These are phyloP conservation scores for Xylariales sp. DNA, from an alignment of 2,329 filamentous ascomycete genomes.

Conservation along the genomic window DNA sequence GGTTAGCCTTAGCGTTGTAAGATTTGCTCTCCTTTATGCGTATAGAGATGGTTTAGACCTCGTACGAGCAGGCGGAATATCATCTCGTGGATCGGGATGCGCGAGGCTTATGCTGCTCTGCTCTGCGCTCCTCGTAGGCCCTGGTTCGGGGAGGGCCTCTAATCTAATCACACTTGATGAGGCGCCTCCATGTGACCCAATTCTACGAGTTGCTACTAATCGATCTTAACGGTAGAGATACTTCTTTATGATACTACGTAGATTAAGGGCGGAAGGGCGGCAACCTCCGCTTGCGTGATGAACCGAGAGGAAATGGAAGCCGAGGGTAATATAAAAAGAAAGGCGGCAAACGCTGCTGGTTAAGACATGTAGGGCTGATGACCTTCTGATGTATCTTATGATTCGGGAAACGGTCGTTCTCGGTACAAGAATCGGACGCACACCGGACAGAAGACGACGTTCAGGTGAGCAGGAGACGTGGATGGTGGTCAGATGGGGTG, in stretches of 20 bases:
- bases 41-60: not conserved
- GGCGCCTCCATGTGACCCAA: not conserved
- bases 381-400: slow-evolving; percentile 34
- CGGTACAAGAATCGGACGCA: slow-evolving; percentile 17
- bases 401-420: slow-evolving; percentile 23
- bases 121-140: not conserved
- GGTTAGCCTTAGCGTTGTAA: slow-evolving; percentile 10
- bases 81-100: slow-evolving; percentile 1
- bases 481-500: slow-evolving; percentile 39
- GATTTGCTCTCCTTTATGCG: slow-evolving; percentile 5
- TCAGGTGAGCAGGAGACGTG: slow-evolving; percentile 32
- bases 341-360: not conserved
- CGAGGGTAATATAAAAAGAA: slow-evolving; percentile 16
- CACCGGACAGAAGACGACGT: slow-evolving; percentile 21
- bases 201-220: not conserved
- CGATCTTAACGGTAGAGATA: not conserved
- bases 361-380: slow-evolving; percentile 27
- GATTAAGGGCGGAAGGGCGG: slow-evolving; percentile 24
- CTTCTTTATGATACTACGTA: not conserved
- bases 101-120: not conserved
- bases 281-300: slow-evolving; percentile 7
- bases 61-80: not conserved
- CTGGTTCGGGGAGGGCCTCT: not conserved
- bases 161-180: not conserved
- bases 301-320: slow-evolving; percentile 15